These are phyloP conservation scores for Leishmania mexicana DNA, from an alignment of 208 protist genomes.

Conservation along the genomic window DNA sequence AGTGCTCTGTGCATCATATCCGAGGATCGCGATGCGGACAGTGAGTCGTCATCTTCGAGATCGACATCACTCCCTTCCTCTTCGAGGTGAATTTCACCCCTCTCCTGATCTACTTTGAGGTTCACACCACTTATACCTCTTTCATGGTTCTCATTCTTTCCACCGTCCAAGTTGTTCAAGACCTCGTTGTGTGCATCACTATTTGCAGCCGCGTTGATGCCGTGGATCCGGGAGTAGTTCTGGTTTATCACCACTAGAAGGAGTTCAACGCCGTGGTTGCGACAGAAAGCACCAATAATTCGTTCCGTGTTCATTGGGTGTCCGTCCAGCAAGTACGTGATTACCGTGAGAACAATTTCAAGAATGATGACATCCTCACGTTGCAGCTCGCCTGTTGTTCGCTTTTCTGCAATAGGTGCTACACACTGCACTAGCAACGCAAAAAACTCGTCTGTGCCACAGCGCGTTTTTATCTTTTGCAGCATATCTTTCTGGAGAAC, in stretches of 20 bases:
- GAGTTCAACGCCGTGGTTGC: constrained; percentile 84
- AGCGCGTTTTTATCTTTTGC: constrained; percentile 60
- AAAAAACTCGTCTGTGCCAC: constrained; percentile 87
- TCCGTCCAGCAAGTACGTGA: constrained; percentile 64
- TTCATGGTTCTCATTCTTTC: background rate
- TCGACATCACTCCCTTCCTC: constrained; percentile 30
- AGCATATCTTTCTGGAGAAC: constrained; percentile 66
- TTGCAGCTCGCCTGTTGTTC: constrained; percentile 43
- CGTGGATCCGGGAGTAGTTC: constrained; percentile 61
- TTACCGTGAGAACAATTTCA: constrained; percentile 77
- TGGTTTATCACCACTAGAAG: constrained; percentile 87
- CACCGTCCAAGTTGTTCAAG: background rate
- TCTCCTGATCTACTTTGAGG: background rate
- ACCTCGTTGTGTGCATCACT: background rate
- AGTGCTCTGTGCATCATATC: constrained; percentile 10
- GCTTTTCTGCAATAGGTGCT: constrained; percentile 75
- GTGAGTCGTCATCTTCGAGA: constrained; percentile 15
- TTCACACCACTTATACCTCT: background rate
- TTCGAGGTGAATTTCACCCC: constrained; percentile 1
- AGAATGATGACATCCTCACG: constrained; percentile 73
- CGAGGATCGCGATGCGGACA: background rate
- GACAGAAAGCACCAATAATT: constrained; percentile 76
- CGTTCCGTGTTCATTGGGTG: constrained; percentile 35
- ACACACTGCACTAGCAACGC: constrained; percentile 77
- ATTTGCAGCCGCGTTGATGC: background rate